Conservation (phyloP, 2,329 filamentous ascomycete species). For the Clonostachys chloroleuca region DNA sequence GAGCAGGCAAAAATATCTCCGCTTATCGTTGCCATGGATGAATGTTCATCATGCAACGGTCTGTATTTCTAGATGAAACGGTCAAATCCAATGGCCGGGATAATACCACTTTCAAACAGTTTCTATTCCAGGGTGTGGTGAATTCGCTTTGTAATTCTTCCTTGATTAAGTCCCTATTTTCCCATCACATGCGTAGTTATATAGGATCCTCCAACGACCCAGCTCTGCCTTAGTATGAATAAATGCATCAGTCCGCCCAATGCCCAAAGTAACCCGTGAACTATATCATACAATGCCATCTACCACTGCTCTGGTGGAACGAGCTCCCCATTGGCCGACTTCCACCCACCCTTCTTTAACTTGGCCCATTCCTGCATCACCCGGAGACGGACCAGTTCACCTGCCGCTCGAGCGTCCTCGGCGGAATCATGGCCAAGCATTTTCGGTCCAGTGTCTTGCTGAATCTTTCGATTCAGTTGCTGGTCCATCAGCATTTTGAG, state of each 20-base stretch:
- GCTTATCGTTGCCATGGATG: constrained; percentile 17
- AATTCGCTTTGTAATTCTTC: too few species aligned
- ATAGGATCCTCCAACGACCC: too few species aligned
- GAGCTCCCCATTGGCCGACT: constrained; percentile 42
- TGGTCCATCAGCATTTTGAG: constrained; percentile 70
- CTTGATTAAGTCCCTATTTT: too few species aligned
- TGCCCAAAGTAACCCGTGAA: too few species aligned
- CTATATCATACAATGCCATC: too few species aligned
- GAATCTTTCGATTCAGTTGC: constrained; percentile 73
- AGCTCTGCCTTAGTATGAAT: too few species aligned
- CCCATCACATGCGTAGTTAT: too few species aligned
- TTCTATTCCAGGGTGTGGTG: too few species aligned
- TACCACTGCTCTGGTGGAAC: constrained; percentile 23
- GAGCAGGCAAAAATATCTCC: constrained; percentile 19
- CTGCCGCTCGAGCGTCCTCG: constrained; percentile 86
- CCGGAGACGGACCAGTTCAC: constrained; percentile 74
- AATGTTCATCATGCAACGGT: constrained; percentile 15
- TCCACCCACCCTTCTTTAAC: constrained; percentile 66
- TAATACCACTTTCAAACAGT: too few species aligned
- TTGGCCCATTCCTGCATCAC: constrained; percentile 66
- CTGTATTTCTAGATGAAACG: constrained; percentile 24
- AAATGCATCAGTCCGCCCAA: too few species aligned
- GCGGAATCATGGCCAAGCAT: constrained; percentile 79
- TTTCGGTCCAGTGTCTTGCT: constrained; percentile 53
- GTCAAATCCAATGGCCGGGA: too few species aligned